Evolutionary conservation across 2,329 filamentous ascomycete species (phyloP).

Genomic region (Penicillium sp.): DNA sequence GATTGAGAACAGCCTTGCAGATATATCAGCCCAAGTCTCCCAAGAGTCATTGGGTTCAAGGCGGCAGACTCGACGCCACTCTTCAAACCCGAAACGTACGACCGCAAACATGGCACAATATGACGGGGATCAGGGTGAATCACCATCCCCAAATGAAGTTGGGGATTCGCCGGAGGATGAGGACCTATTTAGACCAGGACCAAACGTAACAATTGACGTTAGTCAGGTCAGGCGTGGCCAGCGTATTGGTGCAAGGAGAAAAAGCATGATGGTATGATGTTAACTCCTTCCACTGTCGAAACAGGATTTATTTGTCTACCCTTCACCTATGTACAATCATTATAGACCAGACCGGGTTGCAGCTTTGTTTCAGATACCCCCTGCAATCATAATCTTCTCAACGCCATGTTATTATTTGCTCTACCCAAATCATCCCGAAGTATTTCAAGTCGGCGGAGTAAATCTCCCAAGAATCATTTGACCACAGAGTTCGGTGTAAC

Average conservation of each 20-base stretch:
- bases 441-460: not conserved
- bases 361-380: slow-evolving; percentile 28
- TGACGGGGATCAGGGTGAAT: slow-evolving; percentile 3
- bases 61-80: slow-evolving; percentile 33
- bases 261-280: slow-evolving; percentile 43
- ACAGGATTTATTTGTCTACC: not conserved
- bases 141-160: slow-evolving; percentile 2
- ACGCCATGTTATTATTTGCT: slow-evolving; percentile 3
- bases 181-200: slow-evolving; percentile 8
- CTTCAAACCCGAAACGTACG: slow-evolving; percentile 30
- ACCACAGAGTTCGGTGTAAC: not conserved
- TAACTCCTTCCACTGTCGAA: not conserved
- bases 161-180: slow-evolving; percentile 14
- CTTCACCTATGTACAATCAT: slow-evolving; percentile 18
- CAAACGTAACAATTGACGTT: not conserved
- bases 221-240: slow-evolving; percentile 26
- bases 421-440: not conserved
- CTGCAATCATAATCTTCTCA: slow-evolving; percentile 1
- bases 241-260: slow-evolving; percentile 36
- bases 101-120: slow-evolving; percentile 3
- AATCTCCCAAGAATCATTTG: not conserved
- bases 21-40: slow-evolving; percentile 3
- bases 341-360: slow-evolving; percentile 13
- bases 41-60: slow-evolving; percentile 10
- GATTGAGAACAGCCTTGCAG: slow-evolving; percentile 8